Evolutionary conservation across 2,329 filamentous ascomycete species (phyloP), one percentile per base, ranked within the genome.

Genomic region (Dactylellina sp.): DNA sequence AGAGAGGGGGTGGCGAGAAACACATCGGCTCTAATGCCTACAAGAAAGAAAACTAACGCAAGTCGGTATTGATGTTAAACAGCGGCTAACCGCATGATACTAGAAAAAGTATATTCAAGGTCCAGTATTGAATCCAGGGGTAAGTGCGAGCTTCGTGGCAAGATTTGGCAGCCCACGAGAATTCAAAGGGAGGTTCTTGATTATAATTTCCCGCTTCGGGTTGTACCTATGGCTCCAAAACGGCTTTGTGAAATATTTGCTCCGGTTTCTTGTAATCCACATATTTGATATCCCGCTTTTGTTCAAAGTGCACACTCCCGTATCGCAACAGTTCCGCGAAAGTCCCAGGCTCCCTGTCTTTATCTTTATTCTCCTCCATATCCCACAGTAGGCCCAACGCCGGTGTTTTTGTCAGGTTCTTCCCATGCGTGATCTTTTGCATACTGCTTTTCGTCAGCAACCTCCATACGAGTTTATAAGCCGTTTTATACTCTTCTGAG

Each of bases 381-480:
- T 82, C 80, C 52, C 80, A 77, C 7, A 82, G 55, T 4, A 76
- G 66, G 0, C 81, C 81, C 14, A 80, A 70, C 20, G 77, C 75
- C 12, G 76, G 52, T 9, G 75, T 77, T 18, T 77, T 75, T 6
- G 77, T 78, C 37, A 81, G 37, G 0, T 75, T 75, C 60, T 80
- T 79, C 0, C 78, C 81, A 70, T 81, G 81, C 0, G 79, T 80
- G n/a, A 82, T 79, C 64, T 82, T 82, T 75, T 81, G 77, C 78
- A 81, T 77, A 2, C 77, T 77, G 2, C 79, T 78, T 44, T 77
- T 76, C 9, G 81, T 78, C 47, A 82, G 74, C 42, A 81, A 35
- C 4, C 75, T 76, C 79, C 80, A 81, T 2, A 79, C 74, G 7
- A 78, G 22, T 28, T 75, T 74, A 35, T 80, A 77, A 0, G 78